Conservation (phyloP, 192 early-diverging fungal species). For the Dimargaris cristalligena region DNA sequence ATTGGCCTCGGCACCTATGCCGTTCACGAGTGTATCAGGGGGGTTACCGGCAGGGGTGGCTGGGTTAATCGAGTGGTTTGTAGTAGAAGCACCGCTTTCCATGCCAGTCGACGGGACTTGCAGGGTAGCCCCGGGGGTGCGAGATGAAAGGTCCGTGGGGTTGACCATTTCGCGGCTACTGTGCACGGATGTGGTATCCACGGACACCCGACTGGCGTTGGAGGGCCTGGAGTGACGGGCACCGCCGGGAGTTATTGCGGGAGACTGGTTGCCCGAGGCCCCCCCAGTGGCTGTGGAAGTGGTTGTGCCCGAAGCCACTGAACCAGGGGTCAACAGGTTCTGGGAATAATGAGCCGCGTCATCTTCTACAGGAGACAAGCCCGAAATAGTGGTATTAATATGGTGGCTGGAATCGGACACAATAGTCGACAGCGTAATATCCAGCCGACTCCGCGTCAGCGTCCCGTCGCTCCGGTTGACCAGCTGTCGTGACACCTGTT, state of each 20-base stretch:
- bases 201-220: not conserved
- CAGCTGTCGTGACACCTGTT: constrained; percentile 4
- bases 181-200: not conserved
- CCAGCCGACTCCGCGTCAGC: not conserved
- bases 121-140: no score
- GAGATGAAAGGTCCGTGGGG: no score
- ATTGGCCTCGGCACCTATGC: not conserved
- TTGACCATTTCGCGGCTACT: no score
- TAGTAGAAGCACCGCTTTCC: no score
- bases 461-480: not conserved
- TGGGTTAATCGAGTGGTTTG: no score
- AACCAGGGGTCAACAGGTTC: not conserved
- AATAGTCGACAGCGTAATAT: not conserved
- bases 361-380: not conserved
- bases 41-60: no score
- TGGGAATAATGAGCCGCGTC: not conserved
- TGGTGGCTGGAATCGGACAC: not conserved
- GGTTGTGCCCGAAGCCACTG: not conserved
- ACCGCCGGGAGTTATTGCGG: no score
- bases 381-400: not conserved
- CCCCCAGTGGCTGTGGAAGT: no score
- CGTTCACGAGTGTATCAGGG: not conserved
- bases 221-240: not conserved
- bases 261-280: no score
- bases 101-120: no score